A percentile compares a stretch with the other conserved stretches of the same genome.
These are phyloP conservation scores for Venturia asperata DNA, from an alignment of 2,329 filamentous ascomycete genomes.

Conservation along the genomic window DNA sequence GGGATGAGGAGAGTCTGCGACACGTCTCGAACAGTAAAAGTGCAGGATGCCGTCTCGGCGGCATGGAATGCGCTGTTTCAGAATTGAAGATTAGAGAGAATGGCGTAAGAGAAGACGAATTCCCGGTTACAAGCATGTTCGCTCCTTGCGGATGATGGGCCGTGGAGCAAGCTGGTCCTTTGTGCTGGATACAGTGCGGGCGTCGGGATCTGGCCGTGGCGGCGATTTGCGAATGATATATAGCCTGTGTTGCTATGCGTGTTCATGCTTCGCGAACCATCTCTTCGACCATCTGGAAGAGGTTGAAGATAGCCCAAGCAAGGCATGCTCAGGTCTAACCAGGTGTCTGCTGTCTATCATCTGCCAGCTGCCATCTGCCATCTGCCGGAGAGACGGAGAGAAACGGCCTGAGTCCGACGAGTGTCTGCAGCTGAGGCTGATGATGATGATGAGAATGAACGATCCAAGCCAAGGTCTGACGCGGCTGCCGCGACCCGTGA, in stretches of 20 bases:
- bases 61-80: constrained; percentile 15
- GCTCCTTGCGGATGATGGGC: neutral
- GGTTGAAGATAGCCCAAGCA: too few species aligned
- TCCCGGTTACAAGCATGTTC: constrained; percentile 2
- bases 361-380: too few species aligned
- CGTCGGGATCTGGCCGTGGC: neutral
- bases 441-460: too few species aligned
- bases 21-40: constrained; percentile 13
- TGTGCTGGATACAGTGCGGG: constrained; percentile 5
- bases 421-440: constrained; percentile 2
- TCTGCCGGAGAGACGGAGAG: too few species aligned
- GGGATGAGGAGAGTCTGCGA: neutral
- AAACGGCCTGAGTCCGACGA: neutral
- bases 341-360: too few species aligned
- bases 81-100: neutral
- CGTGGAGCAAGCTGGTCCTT: neutral
- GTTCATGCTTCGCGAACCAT: neutral
- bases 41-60: constrained; percentile 13
- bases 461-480: neutral
- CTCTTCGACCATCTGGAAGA: too few species aligned
- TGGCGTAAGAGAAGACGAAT: constrained; percentile 7
- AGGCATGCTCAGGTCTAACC: too few species aligned
- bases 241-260: neutral
- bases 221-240: neutral
- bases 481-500: neutral